Base-by-base conservation (phyloP, 1,139 yeast species). In the Protomyces inouyei region DNA sequence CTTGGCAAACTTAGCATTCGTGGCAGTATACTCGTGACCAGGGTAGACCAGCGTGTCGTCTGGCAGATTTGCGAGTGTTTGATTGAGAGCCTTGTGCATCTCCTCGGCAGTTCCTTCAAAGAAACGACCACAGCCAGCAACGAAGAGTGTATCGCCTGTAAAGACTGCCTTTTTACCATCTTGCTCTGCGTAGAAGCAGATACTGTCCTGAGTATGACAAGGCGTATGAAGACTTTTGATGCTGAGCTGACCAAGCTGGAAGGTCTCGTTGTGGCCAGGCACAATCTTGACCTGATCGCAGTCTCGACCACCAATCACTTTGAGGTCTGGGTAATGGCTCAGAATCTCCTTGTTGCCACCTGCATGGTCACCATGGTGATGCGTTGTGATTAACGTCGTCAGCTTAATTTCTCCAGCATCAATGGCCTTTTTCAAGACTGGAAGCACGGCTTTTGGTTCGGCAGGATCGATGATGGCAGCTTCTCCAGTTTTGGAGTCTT, bases 61-160 rank as follows among this genome's bases (percentile, higher is more conserved):
- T 0, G 97, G 95, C 65, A 90, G 79, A 54, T 74, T 72, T 2
- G 81, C 87, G 68, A 90, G 78, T 3, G 82, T 76, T 32, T 77
- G 75, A 70, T 84, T 85, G 71, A 93, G 79, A 0, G 96, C 83
- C 1, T 71, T 69, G 70, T 87, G 83, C 99, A 93, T 93, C 73
- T 93, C 87, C 38, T 76, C 77, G 0, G 93, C 92, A 14, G 82
- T 80, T 16, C 71, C 99, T 76, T 93, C 99, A 73, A 93, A 93
- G 76, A 93, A 93, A 61, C 98, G 80, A 9, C 99, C 99, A 74
- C 98, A 92, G 0, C 99, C 99, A 60, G 95, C 90, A 60, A 83
- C 88, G 76, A 93, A 95, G 61, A 93, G 78, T 0, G 98, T 93
- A 75, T 93, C 99, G 9, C 99, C 99, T 0, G 98, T 90, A 75